Conservation (phyloP, 805 yeast species). For the Starmera amethionina region DNA sequence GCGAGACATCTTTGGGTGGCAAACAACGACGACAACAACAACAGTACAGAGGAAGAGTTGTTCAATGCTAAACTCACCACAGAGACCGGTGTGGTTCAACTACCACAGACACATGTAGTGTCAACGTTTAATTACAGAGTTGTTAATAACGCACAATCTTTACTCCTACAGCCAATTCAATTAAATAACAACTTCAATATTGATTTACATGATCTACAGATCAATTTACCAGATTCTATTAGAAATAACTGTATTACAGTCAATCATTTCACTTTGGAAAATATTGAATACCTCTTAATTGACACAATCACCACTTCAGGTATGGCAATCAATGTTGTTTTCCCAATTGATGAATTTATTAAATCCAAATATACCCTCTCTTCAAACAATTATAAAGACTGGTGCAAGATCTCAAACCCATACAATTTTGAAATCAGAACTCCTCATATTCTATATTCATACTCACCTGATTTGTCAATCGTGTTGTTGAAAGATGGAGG, state of each 20-base stretch:
- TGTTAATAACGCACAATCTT: constrained; percentile 8
- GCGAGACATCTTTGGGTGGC: constrained; percentile 2
- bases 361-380: constrained; percentile 4
- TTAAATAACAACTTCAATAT: constrained; percentile 15
- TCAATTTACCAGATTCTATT: constrained; percentile 29
- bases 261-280: constrained; percentile 19
- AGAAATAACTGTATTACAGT: constrained; percentile 28
- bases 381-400: constrained; percentile 23
- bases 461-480: constrained; percentile 35
- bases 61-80: constrained; percentile 10
- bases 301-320: constrained; percentile 47
- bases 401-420: constrained; percentile 65
- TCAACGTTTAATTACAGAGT: constrained; percentile 19
- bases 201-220: constrained; percentile 11
- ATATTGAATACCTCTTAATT: constrained; percentile 24
- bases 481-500: constrained; percentile 74
- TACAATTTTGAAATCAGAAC: constrained; percentile 49
- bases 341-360: constrained; percentile 35
- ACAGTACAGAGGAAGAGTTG: not conserved
- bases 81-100: constrained; percentile 17
- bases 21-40: not conserved
- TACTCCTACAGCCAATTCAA: constrained; percentile 13
- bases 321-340: constrained; percentile 37
- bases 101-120: constrained; percentile 25
- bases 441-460: constrained; percentile 43